A percentile compares a stretch with the other conserved stretches of the same genome.
These are phyloP conservation scores for Moricandia moricandioides DNA, from an alignment of 345 rosid species.

Conservation along the genomic window DNA sequence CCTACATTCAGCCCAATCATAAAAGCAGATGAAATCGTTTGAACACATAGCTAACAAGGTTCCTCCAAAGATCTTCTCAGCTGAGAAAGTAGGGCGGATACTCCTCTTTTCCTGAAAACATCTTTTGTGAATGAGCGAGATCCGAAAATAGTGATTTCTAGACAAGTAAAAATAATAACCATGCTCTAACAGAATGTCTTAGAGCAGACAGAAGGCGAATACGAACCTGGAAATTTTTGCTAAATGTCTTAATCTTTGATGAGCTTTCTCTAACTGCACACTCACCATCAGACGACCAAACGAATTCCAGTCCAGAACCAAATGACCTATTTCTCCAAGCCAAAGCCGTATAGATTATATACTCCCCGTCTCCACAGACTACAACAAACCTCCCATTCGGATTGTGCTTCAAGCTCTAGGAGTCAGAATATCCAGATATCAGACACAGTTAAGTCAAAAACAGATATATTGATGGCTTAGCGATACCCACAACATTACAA, in stretches of 20 bases:
- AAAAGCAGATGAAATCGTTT: constrained; percentile 95
- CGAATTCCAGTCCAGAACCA: constrained; percentile 96
- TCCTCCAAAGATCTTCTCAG: constrained; percentile 92
- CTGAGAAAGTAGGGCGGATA: constrained; percentile 88
- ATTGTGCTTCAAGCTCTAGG: constrained; percentile 92
- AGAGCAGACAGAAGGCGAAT: not conserved
- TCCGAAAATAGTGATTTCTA: not conserved
- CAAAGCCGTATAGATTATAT: constrained; percentile 92
- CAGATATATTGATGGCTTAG: constrained; percentile 8
- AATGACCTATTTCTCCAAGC: constrained; percentile 99
- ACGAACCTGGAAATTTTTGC: constrained; percentile 91
- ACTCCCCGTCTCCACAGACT: constrained; percentile 99
- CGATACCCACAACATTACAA: not conserved
- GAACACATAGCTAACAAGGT: constrained; percentile 95
- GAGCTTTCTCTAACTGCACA: constrained; percentile 98
- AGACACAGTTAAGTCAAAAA: constrained; percentile 12
- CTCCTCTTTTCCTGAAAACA: constrained; percentile 81
- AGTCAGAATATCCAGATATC: constrained; percentile 24
- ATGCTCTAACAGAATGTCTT: constrained; percentile 1
- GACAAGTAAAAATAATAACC: constrained; percentile 6
- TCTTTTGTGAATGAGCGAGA: constrained; percentile 28
- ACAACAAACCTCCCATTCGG: constrained; percentile 98
- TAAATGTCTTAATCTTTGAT: constrained; percentile 85
- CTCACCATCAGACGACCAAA: constrained; percentile 97
- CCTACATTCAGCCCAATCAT: constrained; percentile 99